phyloP scores from a whole-genome alignment of 352 stramenopile species.

The Pythium monospermum region DNA sequence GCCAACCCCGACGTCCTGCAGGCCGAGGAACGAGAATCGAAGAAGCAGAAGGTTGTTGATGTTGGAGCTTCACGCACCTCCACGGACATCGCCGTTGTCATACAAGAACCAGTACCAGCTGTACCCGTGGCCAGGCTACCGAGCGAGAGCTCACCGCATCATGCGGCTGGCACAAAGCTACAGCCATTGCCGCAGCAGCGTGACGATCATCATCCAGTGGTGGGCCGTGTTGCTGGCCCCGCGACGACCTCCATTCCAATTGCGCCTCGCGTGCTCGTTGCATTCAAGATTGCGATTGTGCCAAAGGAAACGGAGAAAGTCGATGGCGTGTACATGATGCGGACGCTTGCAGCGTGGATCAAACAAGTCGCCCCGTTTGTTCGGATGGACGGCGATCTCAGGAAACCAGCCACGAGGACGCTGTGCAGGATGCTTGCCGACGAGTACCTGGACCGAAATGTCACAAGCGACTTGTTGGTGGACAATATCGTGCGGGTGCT shows the following conservation, averaged over 20 bases:
- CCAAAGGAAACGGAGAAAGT: constrained; percentile 26
- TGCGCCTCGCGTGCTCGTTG: constrained; percentile 3
- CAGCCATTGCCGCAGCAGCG: too few species aligned
- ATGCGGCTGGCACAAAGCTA: too few species aligned
- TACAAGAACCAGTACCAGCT: too few species aligned
- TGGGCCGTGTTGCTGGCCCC: too few species aligned
- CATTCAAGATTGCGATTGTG: constrained; percentile 28
- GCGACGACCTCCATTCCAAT: background rate
- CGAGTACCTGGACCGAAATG: constrained; percentile 2
- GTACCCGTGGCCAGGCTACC: too few species aligned
- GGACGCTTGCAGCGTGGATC: constrained; percentile 31
- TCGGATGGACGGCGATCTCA: constrained; percentile 25
- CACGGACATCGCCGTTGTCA: background rate
- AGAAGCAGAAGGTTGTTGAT: background rate
- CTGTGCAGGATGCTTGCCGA: constrained; percentile 5
- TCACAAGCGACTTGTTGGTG: background rate
- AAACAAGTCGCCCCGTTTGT: constrained; percentile 22
- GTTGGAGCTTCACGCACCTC: background rate
- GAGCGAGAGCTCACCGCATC: too few species aligned
- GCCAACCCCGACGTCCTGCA: too few species aligned
- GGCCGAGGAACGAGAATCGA: background rate
- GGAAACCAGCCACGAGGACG: background rate
- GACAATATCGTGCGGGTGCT: constrained; percentile 8
- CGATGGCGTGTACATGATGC: constrained; percentile 25
- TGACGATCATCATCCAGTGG: too few species aligned